Conservation (phyloP, 2,329 filamentous ascomycete species). For the Magnaporthiopsis incrustans region DNA sequence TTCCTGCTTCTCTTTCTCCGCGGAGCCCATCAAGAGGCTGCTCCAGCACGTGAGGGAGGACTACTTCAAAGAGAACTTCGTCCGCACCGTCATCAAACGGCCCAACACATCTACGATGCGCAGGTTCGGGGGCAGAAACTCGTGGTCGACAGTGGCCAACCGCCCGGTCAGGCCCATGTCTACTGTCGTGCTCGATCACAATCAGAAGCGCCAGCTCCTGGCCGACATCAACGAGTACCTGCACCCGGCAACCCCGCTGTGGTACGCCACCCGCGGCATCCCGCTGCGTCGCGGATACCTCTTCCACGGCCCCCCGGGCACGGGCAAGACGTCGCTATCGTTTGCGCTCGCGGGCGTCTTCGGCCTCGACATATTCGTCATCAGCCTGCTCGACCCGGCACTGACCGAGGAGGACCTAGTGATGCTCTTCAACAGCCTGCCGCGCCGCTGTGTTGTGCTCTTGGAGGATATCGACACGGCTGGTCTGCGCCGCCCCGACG, state of each 20-base stretch:
- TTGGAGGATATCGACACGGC: constrained; percentile 65
- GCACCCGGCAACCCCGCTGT: constrained; percentile 58
- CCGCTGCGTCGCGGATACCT: constrained; percentile 71
- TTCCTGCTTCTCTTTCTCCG: constrained; percentile 45
- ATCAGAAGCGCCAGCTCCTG: constrained; percentile 58
- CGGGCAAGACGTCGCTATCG: constrained; percentile 62
- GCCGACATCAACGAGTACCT: constrained; percentile 72
- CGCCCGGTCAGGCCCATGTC: constrained; percentile 63
- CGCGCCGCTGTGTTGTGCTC: constrained; percentile 55
- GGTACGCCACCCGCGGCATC: constrained; percentile 70
- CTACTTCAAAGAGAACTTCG: constrained; percentile 43
- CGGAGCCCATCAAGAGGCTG: constrained; percentile 44
- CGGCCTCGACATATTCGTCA: constrained; percentile 57
- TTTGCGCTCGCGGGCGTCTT: constrained; percentile 60
- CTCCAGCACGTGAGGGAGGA: constrained; percentile 44
- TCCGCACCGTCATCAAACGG: constrained; percentile 51
- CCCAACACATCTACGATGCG: constrained; percentile 38
- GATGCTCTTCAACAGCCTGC: constrained; percentile 51
- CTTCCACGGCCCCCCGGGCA: constrained; percentile 68
- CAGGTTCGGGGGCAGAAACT: constrained; percentile 32
- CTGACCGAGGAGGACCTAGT: constrained; percentile 56
- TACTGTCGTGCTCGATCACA: constrained; percentile 64
- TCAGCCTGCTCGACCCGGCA: constrained; percentile 50
- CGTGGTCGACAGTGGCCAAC: constrained; percentile 50
- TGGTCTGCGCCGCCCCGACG: constrained; percentile 39